Percentiles rank a stretch among this genome's conserved stretches.
These are phyloP conservation scores for Pythium scleroteichum DNA, from an alignment of 352 stramenopile genomes.

Conservation along the genomic window DNA sequence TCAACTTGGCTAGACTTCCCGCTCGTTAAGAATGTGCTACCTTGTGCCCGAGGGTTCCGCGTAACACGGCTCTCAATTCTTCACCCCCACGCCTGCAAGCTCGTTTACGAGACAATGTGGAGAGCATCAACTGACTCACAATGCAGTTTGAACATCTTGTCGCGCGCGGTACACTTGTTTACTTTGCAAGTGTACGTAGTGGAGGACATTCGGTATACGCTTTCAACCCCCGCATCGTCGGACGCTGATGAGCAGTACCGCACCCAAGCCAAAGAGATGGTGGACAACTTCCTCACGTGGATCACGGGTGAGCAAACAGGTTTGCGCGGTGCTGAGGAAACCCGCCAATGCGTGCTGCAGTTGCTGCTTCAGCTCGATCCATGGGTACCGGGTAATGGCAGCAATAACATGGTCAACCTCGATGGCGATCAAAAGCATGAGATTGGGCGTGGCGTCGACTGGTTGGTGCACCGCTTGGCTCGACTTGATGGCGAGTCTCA, in stretches of 20 bases:
- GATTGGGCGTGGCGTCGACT: constrained; percentile 76
- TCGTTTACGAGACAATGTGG: constrained; percentile 78
- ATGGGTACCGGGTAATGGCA: constrained; percentile 52
- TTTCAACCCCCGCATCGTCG: constrained; percentile 44
- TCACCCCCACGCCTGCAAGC: constrained; percentile 49
- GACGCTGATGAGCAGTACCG: constrained; percentile 47
- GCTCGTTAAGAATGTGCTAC: constrained; percentile 80
- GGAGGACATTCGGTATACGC: constrained; percentile 66
- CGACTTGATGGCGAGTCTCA: constrained; percentile 49
- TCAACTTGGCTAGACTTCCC: constrained; percentile 82
- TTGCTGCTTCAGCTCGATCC: constrained; percentile 74
- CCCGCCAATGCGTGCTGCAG: constrained; percentile 47
- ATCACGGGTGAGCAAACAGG: constrained; percentile 48
- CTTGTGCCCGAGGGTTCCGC: constrained; percentile 62
- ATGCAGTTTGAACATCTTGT: constrained; percentile 65
- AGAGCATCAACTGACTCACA: constrained; percentile 55
- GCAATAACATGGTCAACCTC: constrained; percentile 56
- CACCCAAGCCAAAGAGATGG: constrained; percentile 42
- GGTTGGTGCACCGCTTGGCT: constrained; percentile 68
- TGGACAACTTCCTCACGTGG: constrained; percentile 63
- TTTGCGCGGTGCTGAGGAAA: constrained; percentile 30
- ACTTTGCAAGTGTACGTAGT: constrained; percentile 85
- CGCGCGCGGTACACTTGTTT: constrained; percentile 74
- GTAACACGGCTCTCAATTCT: constrained; percentile 62
- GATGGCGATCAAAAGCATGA: constrained; percentile 86